Percentiles rank a stretch among this genome's conserved stretches.
phyloP scores from a whole-genome alignment of 2,329 filamentous ascomycete genomes.

The Diaporthe sp. region DNA sequence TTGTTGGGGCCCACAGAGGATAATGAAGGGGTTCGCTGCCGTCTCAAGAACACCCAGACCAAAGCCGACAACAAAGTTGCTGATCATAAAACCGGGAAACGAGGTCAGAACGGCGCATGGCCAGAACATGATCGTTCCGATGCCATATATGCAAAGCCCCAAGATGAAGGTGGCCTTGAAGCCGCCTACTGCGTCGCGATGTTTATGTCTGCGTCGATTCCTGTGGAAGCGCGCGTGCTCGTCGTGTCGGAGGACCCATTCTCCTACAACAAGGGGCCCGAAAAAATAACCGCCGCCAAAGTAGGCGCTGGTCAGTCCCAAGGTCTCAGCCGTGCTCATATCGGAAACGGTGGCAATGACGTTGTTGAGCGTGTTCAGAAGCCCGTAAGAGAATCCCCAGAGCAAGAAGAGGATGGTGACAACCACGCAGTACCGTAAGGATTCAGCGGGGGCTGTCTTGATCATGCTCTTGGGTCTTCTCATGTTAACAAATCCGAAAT shows the following conservation, averaged over 20 bases:
- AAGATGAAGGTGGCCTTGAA: constrained; percentile 86
- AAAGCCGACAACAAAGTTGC: constrained; percentile 79
- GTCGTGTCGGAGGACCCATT: constrained; percentile 76
- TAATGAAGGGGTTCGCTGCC: constrained; percentile 79
- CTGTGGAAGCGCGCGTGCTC: constrained; percentile 61
- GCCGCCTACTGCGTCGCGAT: constrained; percentile 64
- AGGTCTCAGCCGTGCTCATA: constrained; percentile 70
- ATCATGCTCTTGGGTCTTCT: constrained; percentile 76
- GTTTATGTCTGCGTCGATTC: constrained; percentile 46
- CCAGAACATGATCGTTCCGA: constrained; percentile 88
- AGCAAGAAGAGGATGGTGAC: constrained; percentile 87
- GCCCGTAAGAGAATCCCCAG: constrained; percentile 91
- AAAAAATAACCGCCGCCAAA: constrained; percentile 77
- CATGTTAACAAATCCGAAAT: constrained; percentile 84
- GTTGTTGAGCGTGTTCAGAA: constrained; percentile 83
- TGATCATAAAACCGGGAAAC: constrained; percentile 82
- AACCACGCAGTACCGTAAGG: constrained; percentile 76
- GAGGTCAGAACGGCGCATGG: constrained; percentile 79
- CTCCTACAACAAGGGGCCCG: constrained; percentile 75
- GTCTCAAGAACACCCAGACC: constrained; percentile 83
- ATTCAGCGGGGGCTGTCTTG: constrained; percentile 70
- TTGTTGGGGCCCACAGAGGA: constrained; percentile 77
- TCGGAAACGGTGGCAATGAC: constrained; percentile 72
- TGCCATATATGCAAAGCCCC: constrained; percentile 79
- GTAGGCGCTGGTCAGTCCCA: constrained; percentile 77